Evolutionary conservation across 148 eudicot genomes (phyloP).

Genomic region (Pouteria glomerata): DNA sequence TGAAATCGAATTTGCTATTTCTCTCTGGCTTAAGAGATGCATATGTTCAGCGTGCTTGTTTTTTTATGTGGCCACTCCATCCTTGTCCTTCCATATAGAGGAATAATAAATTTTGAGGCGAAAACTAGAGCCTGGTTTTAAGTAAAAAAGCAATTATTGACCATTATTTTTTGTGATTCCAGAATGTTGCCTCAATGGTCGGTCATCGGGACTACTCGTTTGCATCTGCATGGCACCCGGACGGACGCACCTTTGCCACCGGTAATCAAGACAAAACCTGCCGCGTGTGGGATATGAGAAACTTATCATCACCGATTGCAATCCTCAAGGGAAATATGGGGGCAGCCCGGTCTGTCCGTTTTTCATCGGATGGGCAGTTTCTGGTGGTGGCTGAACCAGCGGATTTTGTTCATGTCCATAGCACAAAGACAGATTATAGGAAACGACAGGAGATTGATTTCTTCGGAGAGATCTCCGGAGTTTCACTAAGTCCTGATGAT

Average conservation of each 20-base stretch:
- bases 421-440: constrained; percentile 40
- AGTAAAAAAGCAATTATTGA: background rate
- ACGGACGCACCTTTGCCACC: constrained; percentile 67
- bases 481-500: constrained; percentile 76
- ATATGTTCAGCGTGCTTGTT: background rate
- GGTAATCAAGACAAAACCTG: constrained; percentile 94
- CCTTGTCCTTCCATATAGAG: no score
- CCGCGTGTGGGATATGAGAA: constrained; percentile 82
- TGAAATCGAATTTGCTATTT: background rate
- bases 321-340: constrained; percentile 81
- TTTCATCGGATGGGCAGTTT: constrained; percentile 74
- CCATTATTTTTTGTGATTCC: background rate
- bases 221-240: constrained; percentile 93
- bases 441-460: constrained; percentile 77
- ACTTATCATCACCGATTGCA: constrained; percentile 42
- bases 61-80: background rate
- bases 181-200: constrained; percentile 56
- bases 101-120: no score
- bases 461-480: constrained; percentile 90
- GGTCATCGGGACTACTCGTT: constrained; percentile 84
- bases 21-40: background rate
- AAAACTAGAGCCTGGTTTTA: background rate
- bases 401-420: constrained; percentile 76
- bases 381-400: constrained; percentile 88
- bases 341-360: constrained; percentile 73